Base-by-base conservation (phyloP, 2,329 filamentous ascomycete species). In the Talaromyces sp. region DNA sequence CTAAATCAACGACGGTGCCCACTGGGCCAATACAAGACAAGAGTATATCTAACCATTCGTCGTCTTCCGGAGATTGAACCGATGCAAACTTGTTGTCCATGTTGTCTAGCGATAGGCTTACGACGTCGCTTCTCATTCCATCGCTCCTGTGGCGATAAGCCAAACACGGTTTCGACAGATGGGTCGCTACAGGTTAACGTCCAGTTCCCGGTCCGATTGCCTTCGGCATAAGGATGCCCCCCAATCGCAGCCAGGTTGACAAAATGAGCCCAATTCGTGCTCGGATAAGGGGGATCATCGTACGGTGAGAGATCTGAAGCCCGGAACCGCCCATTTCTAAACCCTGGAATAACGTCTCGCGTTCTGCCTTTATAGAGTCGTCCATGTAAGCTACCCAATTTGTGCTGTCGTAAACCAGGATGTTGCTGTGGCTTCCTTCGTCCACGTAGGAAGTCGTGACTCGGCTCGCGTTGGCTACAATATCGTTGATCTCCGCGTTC, bases 11-110 rank as follows among this genome's bases (percentile, higher is more conserved):
- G 22, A 62, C 56, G 25, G 65, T 57, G 6, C 65, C 61, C 3
- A 68, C 69, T n/a, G 72, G 54, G 31, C 63, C 67, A 43, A 71
- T 25, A 10, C 70, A 56, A 58, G 70, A 65, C 25, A 72, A 63
- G 6, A 74, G 58, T 31, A 73, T 56, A n/a, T 60, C 33, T 7
- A 66, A 52, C 67, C 66, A 70, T 35, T 56, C 60, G 54, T 68
- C 64, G 53, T 59, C 57, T 33, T 63, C 19, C 8, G 63, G 57
- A 28, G 61, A 54, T 1, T 68, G 64, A 2, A 69, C 60, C 8
- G 70, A 68, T 10, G 68, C 69, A 53, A 72, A 69, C 15, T 40
- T 67, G 54, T 66, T 60, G 56, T 67, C 64, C 36, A 70, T 62
- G 46, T 65, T 57, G 17, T 62, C 48, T 11, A 61, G 41, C 7